Conservation (phyloP, 1,139 yeast genomes). For the Zygosaccharomyces sapae region DNA sequence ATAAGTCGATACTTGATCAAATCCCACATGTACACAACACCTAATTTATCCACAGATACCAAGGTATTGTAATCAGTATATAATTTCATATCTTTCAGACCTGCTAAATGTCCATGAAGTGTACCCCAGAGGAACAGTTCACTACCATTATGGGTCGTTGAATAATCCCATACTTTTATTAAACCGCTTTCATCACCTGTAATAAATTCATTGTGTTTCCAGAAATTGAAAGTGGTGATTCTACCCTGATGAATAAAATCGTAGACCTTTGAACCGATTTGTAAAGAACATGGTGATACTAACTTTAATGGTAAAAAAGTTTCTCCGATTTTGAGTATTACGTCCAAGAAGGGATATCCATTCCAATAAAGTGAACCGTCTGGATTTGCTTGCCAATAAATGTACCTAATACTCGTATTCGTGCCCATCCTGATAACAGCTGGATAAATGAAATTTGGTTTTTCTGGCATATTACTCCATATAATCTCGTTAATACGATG, state of each 20-base stretch:
- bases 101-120: conserved; percentile 52
- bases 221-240: conserved; percentile 28
- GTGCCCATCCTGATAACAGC: conserved; percentile 14
- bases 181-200: conserved; percentile 57
- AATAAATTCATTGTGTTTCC: conserved; percentile 38
- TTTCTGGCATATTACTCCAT: conserved; percentile 9
- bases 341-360: conserved; percentile 33
- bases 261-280: conserved; percentile 27
- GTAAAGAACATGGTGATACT: conserved; percentile 21
- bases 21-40: conserved; percentile 59
- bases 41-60: conserved; percentile 48
- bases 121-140: conserved; percentile 21
- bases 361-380: conserved; percentile 32
- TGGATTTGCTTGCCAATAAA: conserved; percentile 28
- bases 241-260: conserved; percentile 23
- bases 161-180: conserved; percentile 51
- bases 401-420: conserved; percentile 19
- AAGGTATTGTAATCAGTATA: conserved; percentile 52
- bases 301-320: conserved; percentile 12
- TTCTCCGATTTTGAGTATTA: conserved; percentile 20
- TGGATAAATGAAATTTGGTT: conserved; percentile 18
- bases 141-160: background rate
- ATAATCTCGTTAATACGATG: conserved; percentile 5
- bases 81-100: conserved; percentile 43
- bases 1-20: conserved; percentile 48